Evolutionary conservation across 768 basidiomycete species (phyloP).

Genomic region (Ramaria sp.): DNA sequence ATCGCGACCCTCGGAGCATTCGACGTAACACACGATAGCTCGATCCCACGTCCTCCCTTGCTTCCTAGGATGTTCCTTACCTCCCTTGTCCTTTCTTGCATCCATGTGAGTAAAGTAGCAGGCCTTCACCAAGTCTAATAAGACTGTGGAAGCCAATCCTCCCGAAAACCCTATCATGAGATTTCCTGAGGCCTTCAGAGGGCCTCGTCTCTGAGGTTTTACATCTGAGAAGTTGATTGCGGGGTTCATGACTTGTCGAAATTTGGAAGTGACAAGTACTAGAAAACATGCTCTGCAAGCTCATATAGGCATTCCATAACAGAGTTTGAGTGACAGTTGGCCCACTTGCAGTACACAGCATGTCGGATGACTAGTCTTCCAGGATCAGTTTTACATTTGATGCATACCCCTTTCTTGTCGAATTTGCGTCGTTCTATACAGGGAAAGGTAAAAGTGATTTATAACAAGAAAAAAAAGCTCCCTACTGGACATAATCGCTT

Average conservation of each 20-base stretch:
- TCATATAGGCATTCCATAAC: background rate
- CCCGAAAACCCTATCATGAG: slow-evolving; percentile 68
- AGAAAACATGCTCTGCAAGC: slow-evolving; percentile 51
- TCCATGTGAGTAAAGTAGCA: slow-evolving; percentile 37
- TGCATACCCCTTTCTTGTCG: slow-evolving; percentile 54
- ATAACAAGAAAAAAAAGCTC: background rate
- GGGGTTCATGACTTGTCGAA: slow-evolving; percentile 55
- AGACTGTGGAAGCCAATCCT: slow-evolving; percentile 61
- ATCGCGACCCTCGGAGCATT: slow-evolving; percentile 48
- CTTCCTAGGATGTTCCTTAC: slow-evolving; percentile 57
- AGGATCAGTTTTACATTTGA: slow-evolving; percentile 57
- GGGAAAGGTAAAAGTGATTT: background rate
- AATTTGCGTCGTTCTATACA: slow-evolving; percentile 49
- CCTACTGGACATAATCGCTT: slow-evolving; percentile 62
- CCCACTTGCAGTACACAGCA: slow-evolving; percentile 77
- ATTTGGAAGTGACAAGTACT: slow-evolving; percentile 49
- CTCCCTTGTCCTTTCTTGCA: slow-evolving; percentile 29
- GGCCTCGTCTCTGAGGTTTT: slow-evolving; percentile 42
- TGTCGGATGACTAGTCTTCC: slow-evolving; percentile 71
- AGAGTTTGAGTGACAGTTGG: slow-evolving; percentile 8
- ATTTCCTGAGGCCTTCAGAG: slow-evolving; percentile 56
- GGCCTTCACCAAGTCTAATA: slow-evolving; percentile 56
- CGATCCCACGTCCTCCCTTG: slow-evolving; percentile 46
- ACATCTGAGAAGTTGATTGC: slow-evolving; percentile 45
- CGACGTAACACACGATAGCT: slow-evolving; percentile 58